Evolutionary conservation across 2,329 filamentous ascomycete species (phyloP), one percentile per base, ranked within the genome.

Genomic region (Diaporthe sp.): DNA sequence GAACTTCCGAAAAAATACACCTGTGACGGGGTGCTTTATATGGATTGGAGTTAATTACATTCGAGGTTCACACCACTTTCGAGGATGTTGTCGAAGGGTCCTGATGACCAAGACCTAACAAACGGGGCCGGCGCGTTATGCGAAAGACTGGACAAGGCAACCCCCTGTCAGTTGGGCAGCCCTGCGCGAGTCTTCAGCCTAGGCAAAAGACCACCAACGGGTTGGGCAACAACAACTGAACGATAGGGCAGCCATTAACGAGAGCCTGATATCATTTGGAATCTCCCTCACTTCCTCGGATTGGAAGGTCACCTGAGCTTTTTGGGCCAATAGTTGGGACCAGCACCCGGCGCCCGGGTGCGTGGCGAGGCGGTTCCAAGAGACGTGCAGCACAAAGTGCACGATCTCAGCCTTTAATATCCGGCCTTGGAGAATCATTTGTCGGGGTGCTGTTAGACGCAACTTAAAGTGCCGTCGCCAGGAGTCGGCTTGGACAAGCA

Each of bases 161-260:
- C 17, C 19, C 58, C 72, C 49, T 25, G 75, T 71, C 61, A 28
- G 39, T 75, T 72, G 75, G 75, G 72, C 75, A 44, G 68, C 73
- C 28, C 25, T 58, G 58, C 67, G 42, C 28, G 65, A 55, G 28
- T 31, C 65, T 28, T 55, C 22, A 39, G 46, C 42, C 60, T 62
- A 58, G 62, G n/a, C 44, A 46, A 67, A 55, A 39, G 13, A 57
- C 15, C 73, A 55, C 49, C 34, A 10, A 15, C 62, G 44, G 60
- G 55, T 76, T 75, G 75, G 72, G 60, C 67, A 34, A 70, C 65
- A 70, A 76, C 15, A 22, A 31, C 61, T 65, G 25, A 49, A 37
- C 15, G 19, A 60, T 75, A 75, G 68, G 72, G 72, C 67, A 72
- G 28, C 67, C 39, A 74, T 44, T 44, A 37, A 53, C 51, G 55